Evolutionary conservation across 306 rosid species (phyloP).

Genomic region (Vigna hirtella): DNA sequence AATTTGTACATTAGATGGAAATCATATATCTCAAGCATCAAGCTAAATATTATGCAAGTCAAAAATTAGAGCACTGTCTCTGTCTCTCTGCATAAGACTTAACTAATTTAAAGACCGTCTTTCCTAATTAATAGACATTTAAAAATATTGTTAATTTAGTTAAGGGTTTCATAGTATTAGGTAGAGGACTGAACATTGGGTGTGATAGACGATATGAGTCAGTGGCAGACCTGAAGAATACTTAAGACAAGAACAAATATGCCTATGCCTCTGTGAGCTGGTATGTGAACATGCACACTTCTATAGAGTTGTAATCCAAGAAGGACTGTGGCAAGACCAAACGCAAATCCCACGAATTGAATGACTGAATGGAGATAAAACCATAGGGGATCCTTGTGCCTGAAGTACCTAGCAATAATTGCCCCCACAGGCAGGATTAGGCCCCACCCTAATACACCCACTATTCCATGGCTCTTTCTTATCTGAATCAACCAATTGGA

Average conservation of each 20-base stretch:
- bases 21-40: constrained; percentile 56
- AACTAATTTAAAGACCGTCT: not conserved
- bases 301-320: constrained; percentile 84
- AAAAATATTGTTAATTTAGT: not conserved
- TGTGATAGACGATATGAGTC: constrained; percentile 2
- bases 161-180: not conserved
- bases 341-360: constrained; percentile 83
- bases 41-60: constrained; percentile 26
- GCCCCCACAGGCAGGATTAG: constrained; percentile 89
- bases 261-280: constrained; percentile 91
- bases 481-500: constrained; percentile 58
- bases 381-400: constrained; percentile 93
- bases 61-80: not conserved
- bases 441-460: constrained; percentile 92
- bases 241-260: constrained; percentile 84
- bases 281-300: constrained; percentile 65
- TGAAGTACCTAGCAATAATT: constrained; percentile 89
- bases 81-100: too few species aligned
- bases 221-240: constrained; percentile 83
- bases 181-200: constrained; percentile 11
- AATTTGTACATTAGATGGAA: constrained; percentile 45
- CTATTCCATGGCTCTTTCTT: constrained; percentile 89
- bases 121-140: not conserved
- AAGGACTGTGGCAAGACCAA: constrained; percentile 81
- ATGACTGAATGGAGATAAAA: constrained; percentile 83